Evolutionary conservation across 2,329 filamentous ascomycete genomes (phyloP).

Genomic region (Pleurostoma richardsiae): DNA sequence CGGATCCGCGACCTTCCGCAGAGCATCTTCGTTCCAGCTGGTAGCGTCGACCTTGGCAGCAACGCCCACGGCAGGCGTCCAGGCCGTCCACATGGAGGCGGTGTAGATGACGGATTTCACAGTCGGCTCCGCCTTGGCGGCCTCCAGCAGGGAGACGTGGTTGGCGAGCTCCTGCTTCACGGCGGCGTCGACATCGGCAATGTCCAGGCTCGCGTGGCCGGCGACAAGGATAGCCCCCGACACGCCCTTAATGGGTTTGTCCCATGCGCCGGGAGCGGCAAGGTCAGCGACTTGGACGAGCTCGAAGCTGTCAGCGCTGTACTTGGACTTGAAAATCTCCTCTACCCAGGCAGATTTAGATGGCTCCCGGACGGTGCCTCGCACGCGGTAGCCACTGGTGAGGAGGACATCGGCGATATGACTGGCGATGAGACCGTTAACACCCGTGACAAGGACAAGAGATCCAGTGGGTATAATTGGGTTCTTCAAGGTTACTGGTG

Average conservation of each 20-base stretch:
- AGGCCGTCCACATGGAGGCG: conserved; percentile 23
- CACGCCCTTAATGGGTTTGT: background rate
- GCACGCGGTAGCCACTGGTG: conserved; percentile 25
- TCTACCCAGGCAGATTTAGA: conserved; percentile 20
- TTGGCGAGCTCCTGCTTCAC: conserved; percentile 13
- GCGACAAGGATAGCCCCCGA: background rate
- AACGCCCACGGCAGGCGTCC: conserved; percentile 16
- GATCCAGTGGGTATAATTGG: conserved; percentile 8
- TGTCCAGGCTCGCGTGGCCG: background rate
- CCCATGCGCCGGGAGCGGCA: background rate
- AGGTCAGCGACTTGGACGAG: conserved; percentile 21
- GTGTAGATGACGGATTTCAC: conserved; percentile 23
- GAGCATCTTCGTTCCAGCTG: conserved; percentile 24
- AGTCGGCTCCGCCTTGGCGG: conserved; percentile 13
- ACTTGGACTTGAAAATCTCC: conserved; percentile 14
- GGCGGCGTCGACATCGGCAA: conserved; percentile 13
- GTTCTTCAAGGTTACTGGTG: background rate
- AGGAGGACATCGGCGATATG: conserved; percentile 30
- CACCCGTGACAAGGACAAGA: conserved; percentile 31
- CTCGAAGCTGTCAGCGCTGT: conserved; percentile 18
- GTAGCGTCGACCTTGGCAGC: conserved; percentile 15
- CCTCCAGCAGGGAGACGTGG: conserved; percentile 14
- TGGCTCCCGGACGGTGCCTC: conserved; percentile 30
- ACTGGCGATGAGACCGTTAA: conserved; percentile 35
- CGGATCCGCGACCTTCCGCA: conserved; percentile 12